These are phyloP conservation scores for Acanthamoeba lenticulata DNA, from an alignment of 208 protist species.

Conservation along the genomic window DNA sequence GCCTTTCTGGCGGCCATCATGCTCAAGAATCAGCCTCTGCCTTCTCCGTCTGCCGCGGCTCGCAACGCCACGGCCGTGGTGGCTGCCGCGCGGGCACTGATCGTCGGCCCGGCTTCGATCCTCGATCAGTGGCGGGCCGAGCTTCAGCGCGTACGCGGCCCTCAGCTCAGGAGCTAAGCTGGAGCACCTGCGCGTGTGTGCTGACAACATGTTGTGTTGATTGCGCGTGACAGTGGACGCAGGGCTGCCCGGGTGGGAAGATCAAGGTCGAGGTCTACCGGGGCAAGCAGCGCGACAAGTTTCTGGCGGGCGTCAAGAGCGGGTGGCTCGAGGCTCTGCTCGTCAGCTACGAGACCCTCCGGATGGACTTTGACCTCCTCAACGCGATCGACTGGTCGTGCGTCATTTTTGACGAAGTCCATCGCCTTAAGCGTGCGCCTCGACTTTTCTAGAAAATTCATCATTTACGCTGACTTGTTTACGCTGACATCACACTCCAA, in stretches of 20 bases:
- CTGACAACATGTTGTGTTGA: too few species aligned
- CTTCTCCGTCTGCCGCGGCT: too few species aligned
- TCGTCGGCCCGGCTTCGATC: conserved; percentile 59
- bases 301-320: neutral
- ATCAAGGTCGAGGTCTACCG: conserved; percentile 45
- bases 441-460: too few species aligned
- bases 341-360: conserved; percentile 69
- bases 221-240: neutral
- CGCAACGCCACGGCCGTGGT: neutral
- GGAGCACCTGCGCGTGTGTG: neutral
- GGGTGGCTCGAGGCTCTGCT: conserved; percentile 52
- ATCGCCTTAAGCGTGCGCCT: conserved; percentile 68
- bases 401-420: conserved; percentile 76
- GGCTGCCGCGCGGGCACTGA: neutral
- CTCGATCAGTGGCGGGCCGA: conserved; percentile 64
- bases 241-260: neutral
- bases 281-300: conserved; percentile 6
- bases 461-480: too few species aligned
- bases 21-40: neutral
- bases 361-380: conserved; percentile 65
- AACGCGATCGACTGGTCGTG: conserved; percentile 69
- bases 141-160: neutral
- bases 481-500: too few species aligned
- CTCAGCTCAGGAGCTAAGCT: neutral
- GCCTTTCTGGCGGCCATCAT: conserved; percentile 23